Evolutionary conservation across 768 basidiomycete species (phyloP).

Genomic region (Psilocybe tampanensis): DNA sequence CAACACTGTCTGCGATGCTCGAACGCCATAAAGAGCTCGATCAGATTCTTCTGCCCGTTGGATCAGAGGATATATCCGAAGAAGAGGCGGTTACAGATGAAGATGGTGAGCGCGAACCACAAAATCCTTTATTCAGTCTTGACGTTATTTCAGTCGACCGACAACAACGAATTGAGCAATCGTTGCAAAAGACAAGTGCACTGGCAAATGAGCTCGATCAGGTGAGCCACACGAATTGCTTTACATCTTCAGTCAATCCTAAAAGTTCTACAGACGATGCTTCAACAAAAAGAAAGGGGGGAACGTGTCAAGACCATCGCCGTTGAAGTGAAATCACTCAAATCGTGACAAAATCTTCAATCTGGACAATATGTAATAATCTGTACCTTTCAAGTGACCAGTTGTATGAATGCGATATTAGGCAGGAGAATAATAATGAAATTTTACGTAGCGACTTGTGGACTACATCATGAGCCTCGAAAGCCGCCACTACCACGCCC

Average conservation of each 20-base stretch:
- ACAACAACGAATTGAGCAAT: constrained; percentile 27
- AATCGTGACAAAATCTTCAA: constrained; percentile 34
- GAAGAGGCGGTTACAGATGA: constrained; percentile 20
- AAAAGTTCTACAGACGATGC: constrained; percentile 12
- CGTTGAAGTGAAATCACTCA: constrained; percentile 53
- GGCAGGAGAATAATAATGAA: neutral
- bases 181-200: constrained; percentile 37
- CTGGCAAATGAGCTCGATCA: constrained; percentile 53
- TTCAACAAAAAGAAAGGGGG: constrained; percentile 51
- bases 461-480: constrained; percentile 47
- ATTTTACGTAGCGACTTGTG: neutral
- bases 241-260: neutral
- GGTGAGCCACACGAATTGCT: constrained; percentile 35
- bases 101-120: constrained; percentile 17
- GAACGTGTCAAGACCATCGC: constrained; percentile 45
- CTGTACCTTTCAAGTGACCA: neutral
- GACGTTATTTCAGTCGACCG: constrained; percentile 3
- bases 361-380: neutral
- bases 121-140: too few relatives aligned
- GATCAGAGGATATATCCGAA: constrained; percentile 18
- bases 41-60: constrained; percentile 12
- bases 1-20: constrained; percentile 30
- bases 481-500: constrained; percentile 41
- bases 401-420: neutral
- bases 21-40: constrained; percentile 34